phyloP scores from a whole-genome alignment of 257 asterid genomes.

The Lithospermum erythrorhizon region DNA sequence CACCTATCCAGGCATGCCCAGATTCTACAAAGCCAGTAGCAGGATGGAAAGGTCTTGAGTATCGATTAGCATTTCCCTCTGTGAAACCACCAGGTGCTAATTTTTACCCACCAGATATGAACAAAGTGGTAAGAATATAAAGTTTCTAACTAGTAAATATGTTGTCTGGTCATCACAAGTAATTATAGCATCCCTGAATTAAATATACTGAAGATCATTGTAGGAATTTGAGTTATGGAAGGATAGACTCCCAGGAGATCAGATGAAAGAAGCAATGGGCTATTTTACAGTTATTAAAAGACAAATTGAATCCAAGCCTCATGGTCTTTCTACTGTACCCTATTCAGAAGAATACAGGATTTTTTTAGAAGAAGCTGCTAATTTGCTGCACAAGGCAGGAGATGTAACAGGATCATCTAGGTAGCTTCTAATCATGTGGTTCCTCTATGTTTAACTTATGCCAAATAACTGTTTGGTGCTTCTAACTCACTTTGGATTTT shows the following conservation, averaged over 20 bases:
- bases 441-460: constrained; percentile 1
- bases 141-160: constrained; percentile 5
- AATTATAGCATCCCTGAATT: neutral
- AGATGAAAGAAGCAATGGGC: constrained; percentile 66
- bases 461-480: neutral
- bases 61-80: constrained; percentile 65
- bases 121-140: constrained; percentile 53
- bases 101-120: constrained; percentile 95
- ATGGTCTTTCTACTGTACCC: constrained; percentile 67
- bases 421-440: constrained; percentile 21
- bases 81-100: constrained; percentile 82
- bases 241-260: constrained; percentile 60
- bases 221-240: constrained; percentile 91
- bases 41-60: constrained; percentile 86
- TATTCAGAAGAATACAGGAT: constrained; percentile 62
- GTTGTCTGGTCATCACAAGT: constrained; percentile 5
- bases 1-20: constrained; percentile 63
- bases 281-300: constrained; percentile 85
- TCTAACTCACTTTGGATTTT: constrained; percentile 7
- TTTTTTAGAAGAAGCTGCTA: constrained; percentile 63
- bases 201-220: neutral
- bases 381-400: constrained; percentile 72
- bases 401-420: constrained; percentile 55
- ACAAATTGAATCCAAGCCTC: constrained; percentile 47
- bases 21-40: constrained; percentile 59